Evolutionary conservation across 2,329 filamentous ascomycete genomes (phyloP).

Genomic region (Myriosclerotinia curreyana): DNA sequence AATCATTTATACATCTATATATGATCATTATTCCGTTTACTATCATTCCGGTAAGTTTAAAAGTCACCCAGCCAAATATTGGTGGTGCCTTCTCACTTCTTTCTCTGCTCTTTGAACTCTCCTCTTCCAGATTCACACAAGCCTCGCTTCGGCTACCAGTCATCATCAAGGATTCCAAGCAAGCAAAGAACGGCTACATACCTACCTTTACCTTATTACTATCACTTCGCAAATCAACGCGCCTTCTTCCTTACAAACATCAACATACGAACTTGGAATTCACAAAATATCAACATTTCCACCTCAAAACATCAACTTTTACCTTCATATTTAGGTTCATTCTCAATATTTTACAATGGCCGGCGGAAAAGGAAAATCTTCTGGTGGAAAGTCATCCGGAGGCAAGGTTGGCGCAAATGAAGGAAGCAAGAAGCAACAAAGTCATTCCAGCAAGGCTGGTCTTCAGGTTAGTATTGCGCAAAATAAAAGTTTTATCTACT

Average conservation of each 20-base stretch:
- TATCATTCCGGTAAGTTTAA: conserved; percentile 11
- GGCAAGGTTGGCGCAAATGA: conserved; percentile 40
- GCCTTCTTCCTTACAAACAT: conserved; percentile 22
- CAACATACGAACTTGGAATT: conserved; percentile 20
- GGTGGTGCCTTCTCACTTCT: conserved; percentile 19
- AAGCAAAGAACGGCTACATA: conserved; percentile 21
- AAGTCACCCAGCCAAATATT: conserved; percentile 7
- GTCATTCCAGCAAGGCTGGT: conserved; percentile 41
- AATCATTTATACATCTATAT: not conserved
- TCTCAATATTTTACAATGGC: conserved; percentile 34
- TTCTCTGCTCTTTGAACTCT: conserved; percentile 15
- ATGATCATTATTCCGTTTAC: not conserved
- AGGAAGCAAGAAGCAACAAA: conserved; percentile 40
- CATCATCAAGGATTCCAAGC: conserved; percentile 17
- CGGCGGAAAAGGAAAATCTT: conserved; percentile 41
- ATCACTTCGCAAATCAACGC: conserved; percentile 18
- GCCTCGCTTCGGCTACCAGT: conserved; percentile 23
- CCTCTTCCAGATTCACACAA: conserved; percentile 19
- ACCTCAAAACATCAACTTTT: conserved; percentile 26
- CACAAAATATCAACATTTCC: conserved; percentile 13
- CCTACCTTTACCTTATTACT: conserved; percentile 19
- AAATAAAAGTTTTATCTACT: not conserved
- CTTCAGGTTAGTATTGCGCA: conserved; percentile 39
- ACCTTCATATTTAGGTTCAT: conserved; percentile 6
- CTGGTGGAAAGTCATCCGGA: conserved; percentile 41